phyloP scores from a whole-genome alignment of 139 green algal species.

The Micractinium sp. region DNA sequence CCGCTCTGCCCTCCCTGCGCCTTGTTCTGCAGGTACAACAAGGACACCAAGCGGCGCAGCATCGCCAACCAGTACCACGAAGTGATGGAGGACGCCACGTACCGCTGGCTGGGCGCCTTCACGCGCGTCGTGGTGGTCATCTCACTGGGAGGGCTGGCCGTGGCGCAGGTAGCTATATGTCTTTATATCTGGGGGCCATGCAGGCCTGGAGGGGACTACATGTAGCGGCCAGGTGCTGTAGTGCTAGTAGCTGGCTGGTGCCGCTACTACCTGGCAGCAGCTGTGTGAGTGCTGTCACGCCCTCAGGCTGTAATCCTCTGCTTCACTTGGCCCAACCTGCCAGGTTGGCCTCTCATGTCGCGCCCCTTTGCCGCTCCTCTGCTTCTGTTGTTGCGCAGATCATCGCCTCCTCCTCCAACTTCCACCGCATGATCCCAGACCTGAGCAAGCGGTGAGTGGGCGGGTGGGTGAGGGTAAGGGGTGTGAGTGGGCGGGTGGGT shows the following conservation, averaged over 20 bases:
- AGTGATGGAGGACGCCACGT: constrained; percentile 15
- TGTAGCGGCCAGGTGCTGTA: no score
- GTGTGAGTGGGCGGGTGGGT: no score
- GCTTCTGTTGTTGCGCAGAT: constrained; percentile 42
- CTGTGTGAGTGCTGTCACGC: no score
- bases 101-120: constrained; percentile 20
- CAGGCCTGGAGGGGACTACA: no score
- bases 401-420: constrained; percentile 43
- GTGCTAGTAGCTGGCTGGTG: no score
- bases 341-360: constrained; percentile 32
- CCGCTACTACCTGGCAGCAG: no score
- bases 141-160: constrained; percentile 17
- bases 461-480: no score
- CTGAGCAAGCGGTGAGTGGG: constrained; percentile 24
- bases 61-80: constrained; percentile 41
- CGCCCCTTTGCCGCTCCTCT: no score
- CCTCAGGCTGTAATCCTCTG: no score
- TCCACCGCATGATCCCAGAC: constrained; percentile 25
- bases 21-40: constrained; percentile 16
- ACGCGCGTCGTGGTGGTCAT: constrained; percentile 33
- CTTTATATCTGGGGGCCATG: no score
- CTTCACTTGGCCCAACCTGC: no score
- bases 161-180: no score
- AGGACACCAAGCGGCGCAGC: neutral
- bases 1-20: neutral